Conservation (phyloP, 2,329 filamentous ascomycete species). For the Neofusicoccum laricinum region DNA sequence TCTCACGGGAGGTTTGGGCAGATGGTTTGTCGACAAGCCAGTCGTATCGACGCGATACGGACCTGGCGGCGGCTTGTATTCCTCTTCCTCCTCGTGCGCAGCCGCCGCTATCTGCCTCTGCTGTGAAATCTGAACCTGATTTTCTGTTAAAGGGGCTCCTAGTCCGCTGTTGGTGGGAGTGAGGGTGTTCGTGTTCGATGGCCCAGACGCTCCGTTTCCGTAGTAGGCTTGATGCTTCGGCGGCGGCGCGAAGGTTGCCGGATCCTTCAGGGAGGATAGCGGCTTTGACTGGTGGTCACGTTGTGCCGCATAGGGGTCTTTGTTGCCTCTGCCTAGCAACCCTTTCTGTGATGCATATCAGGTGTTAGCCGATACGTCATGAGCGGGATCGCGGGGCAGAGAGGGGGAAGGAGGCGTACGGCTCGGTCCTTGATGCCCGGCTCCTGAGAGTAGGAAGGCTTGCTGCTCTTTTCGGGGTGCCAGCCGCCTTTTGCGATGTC, state of each 20-base stretch:
- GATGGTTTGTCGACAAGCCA: conserved; percentile 63
- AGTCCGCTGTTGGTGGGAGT: conserved; percentile 7
- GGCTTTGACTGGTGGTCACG: conserved; percentile 59
- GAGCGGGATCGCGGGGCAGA: conserved; percentile 17
- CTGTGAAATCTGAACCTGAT: conserved; percentile 35
- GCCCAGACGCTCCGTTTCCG: conserved; percentile 1
- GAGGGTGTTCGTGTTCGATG: neutral
- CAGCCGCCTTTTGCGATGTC: conserved; percentile 48
- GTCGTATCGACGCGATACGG: conserved; percentile 70
- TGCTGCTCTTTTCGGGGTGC: conserved; percentile 41
- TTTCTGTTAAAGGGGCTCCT: conserved; percentile 43
- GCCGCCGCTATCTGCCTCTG: conserved; percentile 34
- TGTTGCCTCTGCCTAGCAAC: conserved; percentile 57
- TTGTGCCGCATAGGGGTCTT: conserved; percentile 36
- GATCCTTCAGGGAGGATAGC: conserved; percentile 70
- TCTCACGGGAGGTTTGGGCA: conserved; percentile 68
- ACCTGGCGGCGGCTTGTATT: conserved; percentile 49
- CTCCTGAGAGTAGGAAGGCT: neutral
- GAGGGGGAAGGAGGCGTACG: conserved; percentile 1
- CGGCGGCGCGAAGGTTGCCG: conserved; percentile 73
- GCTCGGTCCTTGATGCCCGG: conserved; percentile 6
- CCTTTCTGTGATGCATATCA: conserved; percentile 44
- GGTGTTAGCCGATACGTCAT: conserved; percentile 17
- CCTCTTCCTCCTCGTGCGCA: conserved; percentile 35
- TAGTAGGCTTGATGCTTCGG: conserved; percentile 55